Evolutionary conservation across 768 basidiomycete genomes (phyloP).

Genomic region (Glaciozyma martinii): DNA sequence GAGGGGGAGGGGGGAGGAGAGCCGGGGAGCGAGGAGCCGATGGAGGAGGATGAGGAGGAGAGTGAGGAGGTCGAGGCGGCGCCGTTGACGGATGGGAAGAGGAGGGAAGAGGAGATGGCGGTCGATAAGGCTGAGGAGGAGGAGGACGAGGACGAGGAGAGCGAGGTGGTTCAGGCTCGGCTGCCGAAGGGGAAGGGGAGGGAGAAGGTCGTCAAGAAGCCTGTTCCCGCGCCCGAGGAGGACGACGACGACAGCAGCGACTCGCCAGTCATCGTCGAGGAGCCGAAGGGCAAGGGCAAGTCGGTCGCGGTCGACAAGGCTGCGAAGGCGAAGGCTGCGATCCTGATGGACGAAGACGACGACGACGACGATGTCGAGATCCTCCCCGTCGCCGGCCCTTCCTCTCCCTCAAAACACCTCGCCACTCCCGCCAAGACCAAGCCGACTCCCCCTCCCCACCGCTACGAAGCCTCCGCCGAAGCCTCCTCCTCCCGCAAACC

Average conservation of each 20-base stretch:
- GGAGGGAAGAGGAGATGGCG: background rate
- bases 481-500: background rate
- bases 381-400: background rate
- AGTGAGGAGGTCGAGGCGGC: slow-evolving; percentile 3
- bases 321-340: slow-evolving; percentile 34
- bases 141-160: background rate
- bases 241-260: slow-evolving; percentile 11
- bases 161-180: no score
- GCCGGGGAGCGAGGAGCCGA: background rate
- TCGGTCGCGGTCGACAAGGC: background rate
- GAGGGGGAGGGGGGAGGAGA: background rate
- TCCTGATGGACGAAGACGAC: slow-evolving; percentile 34
- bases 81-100: background rate
- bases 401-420: background rate
- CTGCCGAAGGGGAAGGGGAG: background rate
- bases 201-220: background rate
- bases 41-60: background rate
- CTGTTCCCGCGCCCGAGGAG: slow-evolving; percentile 3
- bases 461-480: slow-evolving; percentile 37
- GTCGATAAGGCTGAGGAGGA: background rate
- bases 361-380: slow-evolving; percentile 41
- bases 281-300: slow-evolving; percentile 1
- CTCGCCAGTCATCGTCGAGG: background rate
- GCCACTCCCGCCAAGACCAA: background rate
- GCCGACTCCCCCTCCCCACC: slow-evolving; percentile 35